Evolutionary conservation across 2,329 filamentous ascomycete species (phyloP), one percentile per base, ranked within the genome.

Genomic region (Monosporascus sp.): DNA sequence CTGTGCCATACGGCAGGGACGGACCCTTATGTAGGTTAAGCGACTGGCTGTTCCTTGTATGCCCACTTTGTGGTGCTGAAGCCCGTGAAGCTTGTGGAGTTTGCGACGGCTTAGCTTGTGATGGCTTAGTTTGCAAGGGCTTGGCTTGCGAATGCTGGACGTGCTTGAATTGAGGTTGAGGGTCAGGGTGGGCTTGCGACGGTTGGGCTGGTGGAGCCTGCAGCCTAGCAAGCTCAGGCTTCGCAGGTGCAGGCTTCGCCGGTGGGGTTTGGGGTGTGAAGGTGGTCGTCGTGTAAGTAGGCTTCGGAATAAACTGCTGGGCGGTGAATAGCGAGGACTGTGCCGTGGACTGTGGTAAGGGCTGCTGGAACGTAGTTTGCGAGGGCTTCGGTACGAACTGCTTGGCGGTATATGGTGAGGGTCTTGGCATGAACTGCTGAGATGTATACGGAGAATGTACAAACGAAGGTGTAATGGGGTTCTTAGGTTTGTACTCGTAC

Each of bases 391-490:
- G 51, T 4, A 54, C 47, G 25, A 63, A 64, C 27, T 64, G 64
- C 17, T 61, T 62, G n/a, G 54, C 5, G 6, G 58, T 60, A 50
- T 61, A 63, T 25, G 55, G 58, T 46, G 58, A 50, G 51, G 60
- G 52, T 49, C 60, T 67, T 17, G 68, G 65, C 14, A 61, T 55
- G 50, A 74, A 73, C 45, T 68, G 68, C 22, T 74, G 72, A 4
- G 65, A 54, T 8, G 68, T 67, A 47, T 69, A 74, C 15, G 63
- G 59, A 37, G 64, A 56, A 38, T 52, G 57, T 17, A 55, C 48
- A 51, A 59, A 61, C 3, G 60, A 57, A 46, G 63, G 59, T 15
- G 58, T 51, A 5, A 63, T 49, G 14, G 66, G 62, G 24, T 60
- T 60, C 49, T 64, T 63, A 8, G 67, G 67, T 52, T 67, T 69